Evolutionary conservation across 345 rosid species (phyloP), one percentile per base, ranked within the genome.

Genomic region (Moringa oleifera): DNA sequence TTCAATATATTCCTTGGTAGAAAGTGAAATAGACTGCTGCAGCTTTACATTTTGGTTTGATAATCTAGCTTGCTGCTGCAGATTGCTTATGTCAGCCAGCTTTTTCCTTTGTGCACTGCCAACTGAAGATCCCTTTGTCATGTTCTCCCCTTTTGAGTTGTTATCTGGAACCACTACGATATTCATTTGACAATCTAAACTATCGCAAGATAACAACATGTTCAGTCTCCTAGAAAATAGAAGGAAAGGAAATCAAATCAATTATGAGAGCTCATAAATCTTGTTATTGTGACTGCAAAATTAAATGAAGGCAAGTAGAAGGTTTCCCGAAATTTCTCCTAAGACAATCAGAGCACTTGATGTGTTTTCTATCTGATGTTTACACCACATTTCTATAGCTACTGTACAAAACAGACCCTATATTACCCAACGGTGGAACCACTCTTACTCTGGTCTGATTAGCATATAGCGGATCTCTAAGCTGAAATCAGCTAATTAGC

Each of bases 61-160:
- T 23, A 53, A 41, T 37, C 67, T 67, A 22, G 62, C 50, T 41
- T 33, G 77, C 57, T 51, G 73, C 59, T 71, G 83, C 62, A 85
- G 55, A 72, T 82, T 88, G 70, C 77, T 82, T 51, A 85, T 83
- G 71, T 85, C 90, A 16, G 73, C 81, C 33, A 83, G 72, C 57
- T 23, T 65, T 67, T 72, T 81, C 79, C 89, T 80, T 20, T 58
- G 65, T 22, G 64, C 67, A 70, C 69, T 75, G 63, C 73, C 67
- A 36, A 70, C 50, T 9, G 18, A 52, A 59, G 76, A 68, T 61
- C 64, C 74, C 68, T 62, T 62, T 53, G 55, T 67, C 69, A 25
- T 54, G 37, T 63, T 72, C 58, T 69, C 65, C 71, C 67, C 71
- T 66, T 69, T 76, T n/a, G 41, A 24, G 45, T 71, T 67, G 53